A percentile compares a stretch with the other conserved stretches of the same genome.
Conservation (phyloP, 805 yeast genomes). For the Pachysolen tannophilus region DNA sequence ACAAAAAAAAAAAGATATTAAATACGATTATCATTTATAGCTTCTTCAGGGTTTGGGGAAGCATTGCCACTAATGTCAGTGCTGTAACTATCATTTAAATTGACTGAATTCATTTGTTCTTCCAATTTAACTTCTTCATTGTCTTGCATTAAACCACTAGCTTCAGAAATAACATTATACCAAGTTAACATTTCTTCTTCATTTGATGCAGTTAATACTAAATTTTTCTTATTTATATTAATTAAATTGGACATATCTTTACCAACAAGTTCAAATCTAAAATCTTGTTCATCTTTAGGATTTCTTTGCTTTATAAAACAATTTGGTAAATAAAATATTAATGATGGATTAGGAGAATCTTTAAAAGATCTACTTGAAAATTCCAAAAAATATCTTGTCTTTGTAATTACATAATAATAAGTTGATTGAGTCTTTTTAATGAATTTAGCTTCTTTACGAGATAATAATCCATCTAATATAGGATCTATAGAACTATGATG, state of each 20-base stretch:
- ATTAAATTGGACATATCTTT: constrained; percentile 28
- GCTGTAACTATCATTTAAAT: constrained; percentile 8
- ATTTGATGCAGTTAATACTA: constrained; percentile 33
- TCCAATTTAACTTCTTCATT: constrained; percentile 11
- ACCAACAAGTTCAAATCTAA: constrained; percentile 33
- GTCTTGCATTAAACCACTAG: constrained; percentile 17
- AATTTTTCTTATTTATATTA: constrained; percentile 20
- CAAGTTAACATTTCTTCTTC: constrained; percentile 37
- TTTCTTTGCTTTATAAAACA: constrained; percentile 29
- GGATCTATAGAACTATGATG: constrained; percentile 34
- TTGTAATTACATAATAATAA: constrained; percentile 40
- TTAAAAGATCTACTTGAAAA: constrained; percentile 34
- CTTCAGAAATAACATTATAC: constrained; percentile 31
- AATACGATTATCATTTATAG: no score
- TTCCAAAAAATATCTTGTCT: constrained; percentile 35
- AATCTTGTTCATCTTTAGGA: constrained; percentile 23
- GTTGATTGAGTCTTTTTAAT: constrained; percentile 32
- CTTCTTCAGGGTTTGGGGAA: no score
- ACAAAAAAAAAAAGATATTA: neutral
- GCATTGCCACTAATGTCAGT: no score
- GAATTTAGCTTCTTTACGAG: constrained; percentile 35
- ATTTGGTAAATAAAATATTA: constrained; percentile 39
- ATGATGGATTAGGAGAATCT: constrained; percentile 35
- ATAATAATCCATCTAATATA: constrained; percentile 37
- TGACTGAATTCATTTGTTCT: no score